Base-by-base conservation (phyloP, 2,329 filamentous ascomycete species). In the Diaporthe citriasiana region DNA sequence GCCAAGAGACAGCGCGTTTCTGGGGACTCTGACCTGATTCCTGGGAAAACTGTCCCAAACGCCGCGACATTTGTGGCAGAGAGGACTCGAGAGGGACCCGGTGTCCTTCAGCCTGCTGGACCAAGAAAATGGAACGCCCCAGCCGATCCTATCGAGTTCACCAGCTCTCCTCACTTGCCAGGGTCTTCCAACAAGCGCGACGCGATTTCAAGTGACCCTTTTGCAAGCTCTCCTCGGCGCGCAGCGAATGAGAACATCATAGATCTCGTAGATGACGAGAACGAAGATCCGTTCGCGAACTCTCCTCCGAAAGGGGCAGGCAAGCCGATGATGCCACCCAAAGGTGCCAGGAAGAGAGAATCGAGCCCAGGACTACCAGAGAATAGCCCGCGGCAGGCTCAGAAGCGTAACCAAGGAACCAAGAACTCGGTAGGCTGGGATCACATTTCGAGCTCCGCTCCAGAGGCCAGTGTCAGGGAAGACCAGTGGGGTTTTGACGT, bases 361-460 rank as follows among this genome's bases (percentile, higher is more conserved):
- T 72, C 42, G 76, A 80, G 27, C 72, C 76, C 12, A 79, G 57
- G 51, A 4, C 4, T 73, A 22, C 56, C 80, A 47, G 75, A 40
- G 40, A 81, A 78, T 71, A 78, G 80, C 0, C 79, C 77, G 9
- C 72, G 42, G 0, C 71, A 73, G 1, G 73, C 73, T 17, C 66
- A n/a, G 76, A 77, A 25, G 8, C 45, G 30, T 10, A 45, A 15
- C 1, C 79, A 74, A 22, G 57, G 76, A 8, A 73, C 78, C 7
- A 82, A 76, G 59, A 72, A 77, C 27, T 77, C 79, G 6, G 78
- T 78, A 4, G 80, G 81, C 0, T 88, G 86, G 86, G 87, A 88
- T 77, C 87, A 86, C 0, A 89, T 89, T 68, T 89, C 87, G 0
- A 89, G 87, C 78, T 89, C 87, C 1, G 87, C 87, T 5, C 88